Conservation (phyloP, 2,329 filamentous ascomycete genomes). For the Chaetothyriales sp. region DNA sequence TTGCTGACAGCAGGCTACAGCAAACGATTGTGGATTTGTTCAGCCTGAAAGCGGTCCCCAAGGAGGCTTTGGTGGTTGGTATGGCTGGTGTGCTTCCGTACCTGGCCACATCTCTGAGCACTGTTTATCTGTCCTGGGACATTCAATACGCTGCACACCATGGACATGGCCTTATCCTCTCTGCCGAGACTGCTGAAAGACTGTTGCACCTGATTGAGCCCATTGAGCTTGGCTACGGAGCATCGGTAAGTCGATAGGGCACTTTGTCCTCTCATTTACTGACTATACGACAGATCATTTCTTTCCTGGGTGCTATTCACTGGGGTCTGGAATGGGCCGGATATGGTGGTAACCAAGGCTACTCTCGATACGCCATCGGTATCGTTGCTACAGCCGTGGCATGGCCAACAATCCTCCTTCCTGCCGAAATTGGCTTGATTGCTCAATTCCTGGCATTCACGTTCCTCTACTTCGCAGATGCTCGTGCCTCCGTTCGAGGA, state of each 20-base stretch:
- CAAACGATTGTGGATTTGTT: slow-evolving; percentile 55
- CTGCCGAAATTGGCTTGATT: slow-evolving; percentile 70
- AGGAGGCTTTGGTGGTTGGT: slow-evolving; percentile 52
- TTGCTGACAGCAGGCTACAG: slow-evolving; percentile 25
- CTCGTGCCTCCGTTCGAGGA: slow-evolving; percentile 54
- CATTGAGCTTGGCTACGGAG: slow-evolving; percentile 79
- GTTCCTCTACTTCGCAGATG: slow-evolving; percentile 71
- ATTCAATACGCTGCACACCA: slow-evolving; percentile 52
- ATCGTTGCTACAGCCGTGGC: slow-evolving; percentile 64
- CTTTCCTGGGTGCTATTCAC: slow-evolving; percentile 84
- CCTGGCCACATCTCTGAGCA: slow-evolving; percentile 66
- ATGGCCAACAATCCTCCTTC: slow-evolving; percentile 79
- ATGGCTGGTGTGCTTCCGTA: slow-evolving; percentile 73
- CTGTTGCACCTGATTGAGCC: slow-evolving; percentile 66
- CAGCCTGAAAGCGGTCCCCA: slow-evolving; percentile 47
- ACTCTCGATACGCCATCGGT: slow-evolving; percentile 69
- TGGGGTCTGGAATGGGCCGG: slow-evolving; percentile 80
- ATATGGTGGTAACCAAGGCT: slow-evolving; percentile 51
- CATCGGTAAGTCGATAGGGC: slow-evolving; percentile 45
- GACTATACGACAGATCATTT: slow-evolving; percentile 50
- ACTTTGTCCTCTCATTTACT: slow-evolving; percentile 3
- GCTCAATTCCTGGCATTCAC: slow-evolving; percentile 75
- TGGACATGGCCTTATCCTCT: slow-evolving; percentile 51
- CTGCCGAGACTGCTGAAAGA: slow-evolving; percentile 54
- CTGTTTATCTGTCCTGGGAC: slow-evolving; percentile 68